Evolutionary conservation across 257 asterid species (phyloP).

Genomic region (Solanum dulcamara): DNA sequence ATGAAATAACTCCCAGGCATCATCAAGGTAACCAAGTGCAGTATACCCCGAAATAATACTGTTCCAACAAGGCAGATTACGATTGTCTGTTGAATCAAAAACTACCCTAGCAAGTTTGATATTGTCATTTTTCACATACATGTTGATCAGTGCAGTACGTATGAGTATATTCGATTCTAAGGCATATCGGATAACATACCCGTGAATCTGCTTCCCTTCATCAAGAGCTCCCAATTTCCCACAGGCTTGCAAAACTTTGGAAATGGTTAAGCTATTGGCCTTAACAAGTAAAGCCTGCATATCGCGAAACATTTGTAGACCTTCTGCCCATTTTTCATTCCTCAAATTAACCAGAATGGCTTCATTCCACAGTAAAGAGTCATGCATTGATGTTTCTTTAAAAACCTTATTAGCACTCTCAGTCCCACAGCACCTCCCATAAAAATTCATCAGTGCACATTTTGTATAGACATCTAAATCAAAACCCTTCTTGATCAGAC

Average conservation of each 20-base stretch:
- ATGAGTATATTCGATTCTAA: conserved; percentile 24
- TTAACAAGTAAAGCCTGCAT: conserved; percentile 22
- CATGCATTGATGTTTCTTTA: conserved; percentile 15
- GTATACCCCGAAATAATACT: conserved; percentile 39
- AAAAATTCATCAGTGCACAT: conserved; percentile 50
- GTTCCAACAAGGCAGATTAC: conserved; percentile 48
- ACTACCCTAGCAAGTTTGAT: conserved; percentile 27
- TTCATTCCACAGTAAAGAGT: conserved; percentile 45
- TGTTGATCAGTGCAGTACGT: conserved; percentile 40
- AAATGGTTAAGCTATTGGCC: conserved; percentile 19
- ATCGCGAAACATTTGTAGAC: conserved; percentile 20
- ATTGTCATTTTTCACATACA: conserved; percentile 35
- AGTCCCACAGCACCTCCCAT: conserved; percentile 34
- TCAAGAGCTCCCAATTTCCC: conserved; percentile 33
- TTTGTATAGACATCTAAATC: conserved; percentile 28
- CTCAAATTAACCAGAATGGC: conserved; percentile 42
- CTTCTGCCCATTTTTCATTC: conserved; percentile 34
- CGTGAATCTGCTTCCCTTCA: conserved; percentile 52
- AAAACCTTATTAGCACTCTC: conserved; percentile 30
- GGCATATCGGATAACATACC: conserved; percentile 32
- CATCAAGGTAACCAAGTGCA: conserved; percentile 22
- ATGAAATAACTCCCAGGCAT: conserved; percentile 32
- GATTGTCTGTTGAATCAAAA: conserved; percentile 34
- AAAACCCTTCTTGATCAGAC: conserved; percentile 43
- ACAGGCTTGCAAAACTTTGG: conserved; percentile 51